These are phyloP conservation scores for Nadsonia fulvescens DNA, from an alignment of 805 yeast species.

Conservation along the genomic window DNA sequence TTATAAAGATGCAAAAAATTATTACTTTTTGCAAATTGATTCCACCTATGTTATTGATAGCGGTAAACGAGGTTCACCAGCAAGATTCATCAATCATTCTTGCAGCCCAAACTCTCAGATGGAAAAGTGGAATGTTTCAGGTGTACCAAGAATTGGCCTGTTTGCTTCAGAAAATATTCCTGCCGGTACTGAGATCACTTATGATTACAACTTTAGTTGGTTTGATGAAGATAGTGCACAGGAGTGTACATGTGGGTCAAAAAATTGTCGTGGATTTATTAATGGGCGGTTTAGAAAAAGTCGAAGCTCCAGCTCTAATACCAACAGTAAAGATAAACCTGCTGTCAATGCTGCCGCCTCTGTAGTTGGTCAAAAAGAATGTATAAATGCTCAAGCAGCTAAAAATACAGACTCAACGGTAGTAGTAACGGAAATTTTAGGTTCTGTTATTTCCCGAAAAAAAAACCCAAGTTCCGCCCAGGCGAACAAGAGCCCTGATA, in stretches of 20 bases:
- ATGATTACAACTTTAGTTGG: constrained; percentile 31
- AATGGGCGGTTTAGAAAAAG: constrained; percentile 7
- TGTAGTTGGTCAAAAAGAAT: no score
- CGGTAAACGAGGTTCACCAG: constrained; percentile 28
- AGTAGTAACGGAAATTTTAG: no score
- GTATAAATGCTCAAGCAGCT: no score
- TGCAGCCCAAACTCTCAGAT: constrained; percentile 30
- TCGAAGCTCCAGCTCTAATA: constrained; percentile 2
- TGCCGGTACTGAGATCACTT: constrained; percentile 28
- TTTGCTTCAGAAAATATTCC: constrained; percentile 25
- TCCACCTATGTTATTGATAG: constrained; percentile 28
- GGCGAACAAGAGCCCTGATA: neutral
- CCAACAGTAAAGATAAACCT: neutral
- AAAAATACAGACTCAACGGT: no score
- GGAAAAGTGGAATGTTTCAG: constrained; percentile 31
- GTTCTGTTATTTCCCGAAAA: constrained; percentile 1
- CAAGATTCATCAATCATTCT: constrained; percentile 33
- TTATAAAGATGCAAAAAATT: constrained; percentile 20
- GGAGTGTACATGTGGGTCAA: constrained; percentile 26
- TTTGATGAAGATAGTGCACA: constrained; percentile 27
- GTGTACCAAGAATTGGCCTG: constrained; percentile 27
- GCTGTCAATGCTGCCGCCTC: constrained; percentile 1
- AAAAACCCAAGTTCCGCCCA: neutral
- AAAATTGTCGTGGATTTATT: constrained; percentile 23
- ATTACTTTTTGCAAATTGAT: constrained; percentile 26